Evolutionary conservation across 495 filamentous ascomycete species (phyloP), one percentile per base, ranked within the genome.

Genomic region (Haplographium delicatum): DNA sequence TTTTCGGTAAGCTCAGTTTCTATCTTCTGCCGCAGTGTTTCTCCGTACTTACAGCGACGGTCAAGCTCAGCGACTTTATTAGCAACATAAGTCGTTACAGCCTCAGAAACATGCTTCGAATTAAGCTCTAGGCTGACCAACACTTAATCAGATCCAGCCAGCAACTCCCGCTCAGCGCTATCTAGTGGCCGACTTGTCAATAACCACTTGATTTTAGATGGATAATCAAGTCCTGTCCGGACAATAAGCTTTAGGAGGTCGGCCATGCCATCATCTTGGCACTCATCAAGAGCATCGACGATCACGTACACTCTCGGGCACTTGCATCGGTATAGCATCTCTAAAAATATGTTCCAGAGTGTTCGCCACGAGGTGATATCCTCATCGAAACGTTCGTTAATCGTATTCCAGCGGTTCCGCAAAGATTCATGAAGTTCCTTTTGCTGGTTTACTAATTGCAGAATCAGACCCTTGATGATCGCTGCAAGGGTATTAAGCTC

Each of bases 261-360:
- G 28, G 52, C 40, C 49, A 45, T 44, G 11, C 44, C 51, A n/a
- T 53, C 52, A 30, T 53, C 35, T 31, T 39, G 31, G 41, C 62
- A 68, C 53, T 74, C 71, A 51, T 74, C 70, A 3, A 74, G 52
- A 25, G 71, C 71, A 44, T 75, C 72, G 5, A 76, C 46, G 7
- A 77, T 47, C 19, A 76, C 57, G 50, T 67, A 70, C 5, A 62
- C 48, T 25, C 35, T 60, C n/a, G 59, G 56, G 38, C 11, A 51
- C 50, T 8, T 62, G 47, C 5, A 73, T 57, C 41, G 57, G 49
- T 47, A 26, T 54, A 7, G 44, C 19, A 34, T 54, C 50, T 40
- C 50, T 30, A 26, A 41, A 43, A 43, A 9, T 15, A 43, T 43
- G 40, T 43, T 15, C 52, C 49, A 55, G 26, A 55, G 52, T 23